A percentile compares a stretch with the other conserved stretches of the same genome.
Evolutionary conservation across 2,329 filamentous ascomycete species (phyloP).

Genomic region (Achaetomium macrosporum): DNA sequence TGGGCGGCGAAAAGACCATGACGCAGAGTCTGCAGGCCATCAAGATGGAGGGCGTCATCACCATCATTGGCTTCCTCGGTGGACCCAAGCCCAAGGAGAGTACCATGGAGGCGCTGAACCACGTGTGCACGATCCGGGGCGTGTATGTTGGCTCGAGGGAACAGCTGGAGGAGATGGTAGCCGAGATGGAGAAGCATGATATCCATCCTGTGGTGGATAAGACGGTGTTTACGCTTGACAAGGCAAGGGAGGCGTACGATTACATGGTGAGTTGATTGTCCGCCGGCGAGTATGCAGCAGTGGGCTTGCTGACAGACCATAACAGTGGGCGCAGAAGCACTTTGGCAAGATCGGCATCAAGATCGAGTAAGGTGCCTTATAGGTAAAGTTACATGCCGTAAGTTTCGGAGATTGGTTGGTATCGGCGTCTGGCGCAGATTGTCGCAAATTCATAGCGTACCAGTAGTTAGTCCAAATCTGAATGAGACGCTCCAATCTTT

Average conservation of each 20-base stretch:
- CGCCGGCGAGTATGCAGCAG: neutral
- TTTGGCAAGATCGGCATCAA: slow-evolving; percentile 51
- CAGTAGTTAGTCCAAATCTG: too few relatives aligned
- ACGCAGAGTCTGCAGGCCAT: slow-evolving; percentile 33
- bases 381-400: too few relatives aligned
- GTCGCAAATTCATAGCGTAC: too few relatives aligned
- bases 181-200: slow-evolving; percentile 37
- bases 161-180: slow-evolving; percentile 40
- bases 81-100: slow-evolving; percentile 41
- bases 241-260: slow-evolving; percentile 42
- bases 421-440: too few relatives aligned
- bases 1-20: slow-evolving; percentile 49
- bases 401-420: too few relatives aligned
- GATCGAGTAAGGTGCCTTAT: slow-evolving; percentile 30
- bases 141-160: slow-evolving; percentile 36
- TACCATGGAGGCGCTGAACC: slow-evolving; percentile 45
- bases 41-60: slow-evolving; percentile 31
- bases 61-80: slow-evolving; percentile 38
- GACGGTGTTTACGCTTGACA: slow-evolving; percentile 34
- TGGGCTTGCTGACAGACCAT: neutral
- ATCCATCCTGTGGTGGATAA: slow-evolving; percentile 38
- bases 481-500: too few relatives aligned
- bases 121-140: slow-evolving; percentile 36
- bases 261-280: slow-evolving; percentile 39
- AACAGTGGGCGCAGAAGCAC: slow-evolving; percentile 45